Evolutionary conservation across 305 asterid species (phyloP), one percentile per base, ranked within the genome.

Genomic region (Fraxinus ornus): DNA sequence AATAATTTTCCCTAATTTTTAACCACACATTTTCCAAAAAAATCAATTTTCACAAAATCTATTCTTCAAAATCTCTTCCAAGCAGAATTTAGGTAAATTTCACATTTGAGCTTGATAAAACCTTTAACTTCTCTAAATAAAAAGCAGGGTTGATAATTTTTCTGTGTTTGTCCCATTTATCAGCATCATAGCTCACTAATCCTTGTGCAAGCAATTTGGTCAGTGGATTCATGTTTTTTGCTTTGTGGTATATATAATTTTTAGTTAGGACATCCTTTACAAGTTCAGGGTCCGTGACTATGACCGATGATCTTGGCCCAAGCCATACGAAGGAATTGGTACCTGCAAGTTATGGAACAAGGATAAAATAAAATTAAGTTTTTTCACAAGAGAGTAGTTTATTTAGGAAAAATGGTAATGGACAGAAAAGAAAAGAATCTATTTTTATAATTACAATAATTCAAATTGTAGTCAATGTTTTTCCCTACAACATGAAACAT

Each of bases 161-260:
- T 78, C 89, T 86, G 77, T 83, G 92, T 30, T 87, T 87, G 17
- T 90, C 82, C 92, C 92, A 91, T 82, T 83, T 83, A 0, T 88
- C 86, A 0, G 37, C 77, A 32, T 88, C 92, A 37, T 86, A 78
- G 36, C 19, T 52, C 1, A 55, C 72, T 3, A 89, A 12, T 5
- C 93, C 93, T 64, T 55, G 84, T 6, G 70, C 78, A n/a, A 88
- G 83, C 60, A 86, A 71, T 47, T 60, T 88, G 0, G 80, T 37
- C 0, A 88, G 64, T 2, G 94, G 89, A 71, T 88, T 84, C 24
- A 74, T 9, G 33, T 3, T 41, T 22, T 44, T 19, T 8, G 75
- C 36, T 81, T 85, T 91, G 7, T 47, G 88, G 78, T 44, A 91
- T 3, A 83, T 7, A 37, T 82, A 9, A 44, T 0, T 62, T 85